Percentiles rank a stretch among this genome's conserved stretches.
phyloP scores from a whole-genome alignment of 768 basidiomycete species.

The Mycena venus region DNA sequence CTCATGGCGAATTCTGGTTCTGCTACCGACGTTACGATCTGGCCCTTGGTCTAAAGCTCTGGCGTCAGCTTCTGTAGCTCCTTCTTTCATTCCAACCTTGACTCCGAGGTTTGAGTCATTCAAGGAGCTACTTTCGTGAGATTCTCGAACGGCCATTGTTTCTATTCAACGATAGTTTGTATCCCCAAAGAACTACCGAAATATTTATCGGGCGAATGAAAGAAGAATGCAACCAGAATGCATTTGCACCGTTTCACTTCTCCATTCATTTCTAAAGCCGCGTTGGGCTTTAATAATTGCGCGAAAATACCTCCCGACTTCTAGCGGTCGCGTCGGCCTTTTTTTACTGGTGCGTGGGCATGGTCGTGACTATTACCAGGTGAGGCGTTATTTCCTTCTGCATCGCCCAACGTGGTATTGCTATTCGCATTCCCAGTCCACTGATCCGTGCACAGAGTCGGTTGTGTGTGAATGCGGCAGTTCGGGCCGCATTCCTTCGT shows the following conservation, averaged over 20 bases:
- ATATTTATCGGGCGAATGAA: not conserved
- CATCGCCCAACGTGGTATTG: not conserved
- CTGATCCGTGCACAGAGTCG: not conserved
- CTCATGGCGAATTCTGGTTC: too few species aligned
- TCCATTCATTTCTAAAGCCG: not conserved
- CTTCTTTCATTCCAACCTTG: not conserved
- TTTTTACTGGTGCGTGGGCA: too few species aligned
- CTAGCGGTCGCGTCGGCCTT: not conserved
- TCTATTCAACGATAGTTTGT: too few species aligned
- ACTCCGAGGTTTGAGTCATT: too few species aligned
- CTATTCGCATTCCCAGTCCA: not conserved
- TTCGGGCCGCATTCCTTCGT: not conserved
- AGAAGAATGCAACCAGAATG: not conserved
- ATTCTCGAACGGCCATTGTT: not conserved
- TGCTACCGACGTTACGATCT: too few species aligned
- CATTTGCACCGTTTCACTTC: too few species aligned
- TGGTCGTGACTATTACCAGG: too few species aligned
- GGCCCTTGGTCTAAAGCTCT: not conserved
- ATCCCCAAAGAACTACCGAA: too few species aligned
- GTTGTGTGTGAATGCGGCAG: not conserved
- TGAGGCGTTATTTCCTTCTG: too few species aligned
- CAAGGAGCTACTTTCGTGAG: not conserved
- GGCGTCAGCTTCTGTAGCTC: not conserved
- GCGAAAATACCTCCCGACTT: slow-evolving; percentile 29
- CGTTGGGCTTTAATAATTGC: not conserved